A percentile compares a stretch with the other conserved stretches of the same genome.
Evolutionary conservation across 148 eudicot genomes (phyloP).

Genomic region (Spergularia marina): DNA sequence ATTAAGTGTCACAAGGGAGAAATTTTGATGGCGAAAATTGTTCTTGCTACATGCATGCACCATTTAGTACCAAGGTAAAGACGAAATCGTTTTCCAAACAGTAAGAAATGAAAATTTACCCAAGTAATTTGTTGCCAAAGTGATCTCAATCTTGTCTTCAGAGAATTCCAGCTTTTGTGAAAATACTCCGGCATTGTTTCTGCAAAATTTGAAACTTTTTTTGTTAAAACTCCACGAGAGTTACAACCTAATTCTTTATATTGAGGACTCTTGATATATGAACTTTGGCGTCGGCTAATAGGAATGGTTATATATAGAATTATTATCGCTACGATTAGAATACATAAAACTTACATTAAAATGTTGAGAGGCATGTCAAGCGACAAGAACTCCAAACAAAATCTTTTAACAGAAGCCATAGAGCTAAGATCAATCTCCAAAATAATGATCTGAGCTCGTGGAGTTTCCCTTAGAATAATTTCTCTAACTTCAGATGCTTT

Average conservation of each 20-base stretch:
- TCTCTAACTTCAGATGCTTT: constrained; percentile 63
- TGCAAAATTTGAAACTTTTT: constrained; percentile 27
- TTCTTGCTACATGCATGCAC: neutral
- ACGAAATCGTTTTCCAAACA: neutral
- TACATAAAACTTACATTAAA: constrained; percentile 59
- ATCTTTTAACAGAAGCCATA: constrained; percentile 69
- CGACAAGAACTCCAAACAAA: constrained; percentile 74
- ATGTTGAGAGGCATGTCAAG: constrained; percentile 78
- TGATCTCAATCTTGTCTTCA: constrained; percentile 92
- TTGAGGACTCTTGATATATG: neutral
- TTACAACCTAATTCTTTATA: too few species aligned
- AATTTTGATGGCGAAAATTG: too few species aligned
- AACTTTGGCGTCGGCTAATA: neutral
- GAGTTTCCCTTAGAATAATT: constrained; percentile 47
- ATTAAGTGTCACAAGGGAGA: too few species aligned
- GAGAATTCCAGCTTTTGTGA: constrained; percentile 87
- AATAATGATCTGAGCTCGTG: constrained; percentile 54
- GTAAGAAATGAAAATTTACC: constrained; percentile 43
- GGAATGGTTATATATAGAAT: neutral
- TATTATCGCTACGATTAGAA: neutral
- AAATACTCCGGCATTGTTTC: constrained; percentile 94
- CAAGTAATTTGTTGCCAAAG: constrained; percentile 86
- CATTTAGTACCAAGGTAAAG: neutral
- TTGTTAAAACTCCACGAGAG: too few species aligned
- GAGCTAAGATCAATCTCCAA: constrained; percentile 87